Percentiles rank a stretch among this genome's conserved stretches.
phyloP scores from a whole-genome alignment of 2,329 filamentous ascomycete genomes.

The Reticulascus tulasneorum region DNA sequence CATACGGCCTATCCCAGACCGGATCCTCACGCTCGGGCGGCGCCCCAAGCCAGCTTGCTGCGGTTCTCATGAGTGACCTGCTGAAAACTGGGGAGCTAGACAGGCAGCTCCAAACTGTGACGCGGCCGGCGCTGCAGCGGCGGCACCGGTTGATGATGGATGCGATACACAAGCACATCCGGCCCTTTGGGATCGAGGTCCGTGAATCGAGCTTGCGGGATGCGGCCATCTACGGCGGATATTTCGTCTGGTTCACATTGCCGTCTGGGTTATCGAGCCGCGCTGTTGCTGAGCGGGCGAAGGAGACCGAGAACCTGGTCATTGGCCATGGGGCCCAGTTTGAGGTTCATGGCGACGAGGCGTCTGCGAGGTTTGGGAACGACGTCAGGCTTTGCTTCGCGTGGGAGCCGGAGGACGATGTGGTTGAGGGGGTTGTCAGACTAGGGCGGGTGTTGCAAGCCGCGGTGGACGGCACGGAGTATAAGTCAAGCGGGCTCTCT shows the following conservation, averaged over 20 bases:
- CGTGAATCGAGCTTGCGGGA: constrained; percentile 32
- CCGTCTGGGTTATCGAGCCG: constrained; percentile 47
- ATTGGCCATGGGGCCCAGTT: constrained; percentile 69
- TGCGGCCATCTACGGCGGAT: constrained; percentile 65
- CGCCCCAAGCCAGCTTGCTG: constrained; percentile 51
- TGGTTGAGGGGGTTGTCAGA: constrained; percentile 65
- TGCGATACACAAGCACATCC: constrained; percentile 54
- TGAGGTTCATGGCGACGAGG: constrained; percentile 57
- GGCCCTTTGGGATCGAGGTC: constrained; percentile 49
- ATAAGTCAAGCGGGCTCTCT: constrained; percentile 7
- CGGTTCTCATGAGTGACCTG: constrained; percentile 47
- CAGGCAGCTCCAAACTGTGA: constrained; percentile 35
- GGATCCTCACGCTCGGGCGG: constrained; percentile 55
- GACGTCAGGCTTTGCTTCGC: constrained; percentile 66
- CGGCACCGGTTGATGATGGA: constrained; percentile 49
- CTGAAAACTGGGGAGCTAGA: constrained; percentile 40
- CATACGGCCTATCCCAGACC: constrained; percentile 47
- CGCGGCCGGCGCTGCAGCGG: constrained; percentile 41
- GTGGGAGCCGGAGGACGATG: constrained; percentile 63
- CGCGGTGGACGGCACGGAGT: constrained; percentile 23
- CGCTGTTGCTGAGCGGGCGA: constrained; percentile 53
- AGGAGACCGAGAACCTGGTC: constrained; percentile 60
- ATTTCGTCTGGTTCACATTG: constrained; percentile 78
- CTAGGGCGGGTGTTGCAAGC: constrained; percentile 45
- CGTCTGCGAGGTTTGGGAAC: constrained; percentile 50